Percentiles rank a stretch among this genome's conserved stretches.
Evolutionary conservation across 2,329 filamentous ascomycete species (phyloP).

Genomic region (Fusarium pininemorale): DNA sequence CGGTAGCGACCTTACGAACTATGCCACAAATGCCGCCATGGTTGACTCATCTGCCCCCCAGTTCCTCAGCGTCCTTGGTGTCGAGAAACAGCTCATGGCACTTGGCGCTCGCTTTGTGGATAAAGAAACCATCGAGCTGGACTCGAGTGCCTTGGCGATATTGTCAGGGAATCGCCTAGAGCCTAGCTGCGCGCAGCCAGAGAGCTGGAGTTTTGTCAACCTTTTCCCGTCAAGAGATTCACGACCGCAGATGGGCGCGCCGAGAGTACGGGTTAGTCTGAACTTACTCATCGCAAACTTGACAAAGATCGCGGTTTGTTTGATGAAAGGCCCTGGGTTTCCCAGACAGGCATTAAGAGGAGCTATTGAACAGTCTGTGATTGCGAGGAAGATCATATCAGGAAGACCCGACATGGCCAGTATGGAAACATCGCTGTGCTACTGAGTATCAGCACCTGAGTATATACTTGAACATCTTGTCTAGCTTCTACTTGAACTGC

Average conservation of each 20-base stretch:
- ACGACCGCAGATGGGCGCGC: neutral
- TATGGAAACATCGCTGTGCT: neutral
- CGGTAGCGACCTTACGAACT: neutral
- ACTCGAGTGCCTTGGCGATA: neutral
- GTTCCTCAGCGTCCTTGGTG: neutral
- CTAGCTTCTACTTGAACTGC: neutral
- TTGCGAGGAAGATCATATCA: neutral
- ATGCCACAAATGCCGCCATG: neutral
- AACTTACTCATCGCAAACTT: neutral
- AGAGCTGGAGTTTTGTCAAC: constrained; percentile 5
- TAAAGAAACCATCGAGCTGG: neutral
- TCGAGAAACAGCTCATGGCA: neutral
- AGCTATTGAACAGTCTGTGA: neutral
- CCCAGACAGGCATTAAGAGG: neutral
- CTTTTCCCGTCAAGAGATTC: neutral
- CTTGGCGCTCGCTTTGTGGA: neutral
- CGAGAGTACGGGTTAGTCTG: neutral
- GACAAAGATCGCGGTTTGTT: neutral
- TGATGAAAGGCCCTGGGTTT: neutral
- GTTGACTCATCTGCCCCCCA: neutral
- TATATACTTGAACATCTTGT: neutral
- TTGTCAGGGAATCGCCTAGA: neutral
- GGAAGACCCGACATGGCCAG: neutral
- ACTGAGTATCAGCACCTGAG: neutral
- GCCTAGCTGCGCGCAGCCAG: neutral